These are phyloP conservation scores for Populus tremula DNA, from an alignment of 345 rosid genomes.

Conservation along the genomic window DNA sequence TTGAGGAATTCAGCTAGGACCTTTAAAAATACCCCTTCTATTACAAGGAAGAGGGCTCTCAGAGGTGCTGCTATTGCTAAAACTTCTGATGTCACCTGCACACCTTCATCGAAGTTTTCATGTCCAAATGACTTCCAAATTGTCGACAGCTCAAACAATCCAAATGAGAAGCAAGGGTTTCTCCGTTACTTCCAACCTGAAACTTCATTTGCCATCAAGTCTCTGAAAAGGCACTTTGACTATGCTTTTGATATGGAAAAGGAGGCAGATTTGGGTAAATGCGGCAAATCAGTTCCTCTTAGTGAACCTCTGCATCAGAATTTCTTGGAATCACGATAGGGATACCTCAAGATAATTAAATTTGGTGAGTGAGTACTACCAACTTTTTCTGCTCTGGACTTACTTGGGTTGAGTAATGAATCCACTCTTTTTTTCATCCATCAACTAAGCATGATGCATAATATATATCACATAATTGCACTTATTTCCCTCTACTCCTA, in stretches of 20 bases:
- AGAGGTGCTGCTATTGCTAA: neutral
- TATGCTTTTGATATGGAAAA: conserved; percentile 11
- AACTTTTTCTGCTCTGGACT: neutral
- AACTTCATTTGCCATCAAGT: neutral
- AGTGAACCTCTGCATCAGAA: neutral
- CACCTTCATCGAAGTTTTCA: conserved; percentile 7
- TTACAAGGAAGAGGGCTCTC: conserved; percentile 19
- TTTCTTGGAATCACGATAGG: neutral
- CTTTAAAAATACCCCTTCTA: conserved; percentile 25
- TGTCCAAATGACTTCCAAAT: neutral
- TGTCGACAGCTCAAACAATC: neutral
- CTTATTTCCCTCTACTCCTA: no score
- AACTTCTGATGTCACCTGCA: neutral
- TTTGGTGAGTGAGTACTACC: neutral
- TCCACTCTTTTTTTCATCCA: no score
- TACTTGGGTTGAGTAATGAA: neutral
- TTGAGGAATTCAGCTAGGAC: conserved; percentile 26
- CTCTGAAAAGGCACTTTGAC: conserved; percentile 10
- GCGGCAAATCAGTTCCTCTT: neutral
- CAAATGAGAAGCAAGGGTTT: neutral
- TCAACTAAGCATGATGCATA: no score
- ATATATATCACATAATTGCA: no score
- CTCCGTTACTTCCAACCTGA: neutral
- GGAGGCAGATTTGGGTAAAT: neutral
- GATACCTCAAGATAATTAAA: conserved; percentile 7